Evolutionary conservation across 192 early-diverging fungal species (phyloP).

Genomic region (Coemansia sp.): DNA sequence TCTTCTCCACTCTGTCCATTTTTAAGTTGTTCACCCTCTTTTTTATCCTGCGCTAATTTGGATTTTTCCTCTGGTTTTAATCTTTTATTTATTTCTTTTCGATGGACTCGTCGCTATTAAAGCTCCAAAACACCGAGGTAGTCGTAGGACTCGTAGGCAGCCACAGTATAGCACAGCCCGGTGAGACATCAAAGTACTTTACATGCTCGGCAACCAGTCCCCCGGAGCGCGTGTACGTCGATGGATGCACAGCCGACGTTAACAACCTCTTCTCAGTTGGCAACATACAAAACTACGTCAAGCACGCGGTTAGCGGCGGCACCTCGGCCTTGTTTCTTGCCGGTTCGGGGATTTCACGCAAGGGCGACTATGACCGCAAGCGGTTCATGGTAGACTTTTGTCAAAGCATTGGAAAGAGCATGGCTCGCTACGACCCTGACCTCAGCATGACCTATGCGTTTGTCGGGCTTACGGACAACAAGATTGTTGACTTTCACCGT

Average conservation of each 20-base stretch:
- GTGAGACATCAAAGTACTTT: constrained; percentile 54
- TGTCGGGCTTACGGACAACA: constrained; percentile 46
- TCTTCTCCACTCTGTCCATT: neutral
- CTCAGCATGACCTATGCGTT: constrained; percentile 54
- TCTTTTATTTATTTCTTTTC: neutral
- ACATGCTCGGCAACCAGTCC: neutral
- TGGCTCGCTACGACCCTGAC: constrained; percentile 42
- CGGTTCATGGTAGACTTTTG: constrained; percentile 33
- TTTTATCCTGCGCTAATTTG: neutral
- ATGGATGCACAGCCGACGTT: constrained; percentile 40
- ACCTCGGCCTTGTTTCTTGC: constrained; percentile 51
- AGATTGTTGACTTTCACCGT: constrained; percentile 42
- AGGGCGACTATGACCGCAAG: constrained; percentile 43
- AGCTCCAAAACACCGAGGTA: constrained; percentile 49
- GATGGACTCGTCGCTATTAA: constrained; percentile 26
- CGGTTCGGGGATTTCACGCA: constrained; percentile 33
- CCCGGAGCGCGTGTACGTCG: constrained; percentile 39
- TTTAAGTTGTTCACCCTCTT: neutral
- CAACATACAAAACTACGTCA: constrained; percentile 30
- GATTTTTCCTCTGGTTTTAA: neutral
- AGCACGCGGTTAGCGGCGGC: constrained; percentile 31
- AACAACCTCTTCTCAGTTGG: constrained; percentile 18
- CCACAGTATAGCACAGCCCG: constrained; percentile 31
- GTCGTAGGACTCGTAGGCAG: constrained; percentile 37
- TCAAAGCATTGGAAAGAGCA: constrained; percentile 27